Conservation (phyloP, 2,329 filamentous ascomycete genomes). For the Ophiostoma ulmi region DNA sequence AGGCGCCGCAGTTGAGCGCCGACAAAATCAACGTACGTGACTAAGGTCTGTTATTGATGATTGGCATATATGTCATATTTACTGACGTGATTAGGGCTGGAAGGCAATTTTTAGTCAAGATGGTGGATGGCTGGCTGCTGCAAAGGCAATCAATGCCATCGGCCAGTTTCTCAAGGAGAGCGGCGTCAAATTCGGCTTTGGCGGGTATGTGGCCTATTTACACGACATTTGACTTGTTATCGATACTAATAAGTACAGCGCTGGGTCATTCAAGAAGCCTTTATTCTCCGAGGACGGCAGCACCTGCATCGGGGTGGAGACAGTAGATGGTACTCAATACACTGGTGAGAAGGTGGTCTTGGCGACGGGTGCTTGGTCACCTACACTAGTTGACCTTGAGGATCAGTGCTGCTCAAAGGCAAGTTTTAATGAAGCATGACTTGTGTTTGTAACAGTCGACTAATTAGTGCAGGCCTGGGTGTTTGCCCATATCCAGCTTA, state of each 20-base stretch:
- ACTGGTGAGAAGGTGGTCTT: conserved; percentile 11
- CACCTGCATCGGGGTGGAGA: conserved; percentile 10
- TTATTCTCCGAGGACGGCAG: neutral
- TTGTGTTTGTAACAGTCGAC: neutral
- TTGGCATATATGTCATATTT: neutral
- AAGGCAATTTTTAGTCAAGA: conserved; percentile 9
- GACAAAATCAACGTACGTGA: conserved; percentile 2
- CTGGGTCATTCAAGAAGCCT: conserved; percentile 8
- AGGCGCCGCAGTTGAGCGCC: neutral
- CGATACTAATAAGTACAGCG: neutral
- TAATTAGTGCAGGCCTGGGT: conserved; percentile 2
- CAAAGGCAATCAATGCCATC: conserved; percentile 11
- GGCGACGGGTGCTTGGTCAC: conserved; percentile 5
- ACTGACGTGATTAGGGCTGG: neutral
- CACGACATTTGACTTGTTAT: neutral
- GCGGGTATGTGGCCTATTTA: neutral
- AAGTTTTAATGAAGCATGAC: neutral
- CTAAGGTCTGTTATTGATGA: neutral
- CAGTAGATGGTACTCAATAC: neutral
- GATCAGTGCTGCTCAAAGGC: conserved; percentile 14
- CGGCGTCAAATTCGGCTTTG: conserved; percentile 11
- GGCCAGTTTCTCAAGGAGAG: neutral
- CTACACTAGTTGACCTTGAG: conserved; percentile 2
- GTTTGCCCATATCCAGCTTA: conserved; percentile 12
- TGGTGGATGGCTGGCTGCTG: conserved; percentile 11